Evolutionary conservation across 2,329 filamentous ascomycete species (phyloP), one percentile per base, ranked within the genome.

Genomic region (Cadophora malorum): DNA sequence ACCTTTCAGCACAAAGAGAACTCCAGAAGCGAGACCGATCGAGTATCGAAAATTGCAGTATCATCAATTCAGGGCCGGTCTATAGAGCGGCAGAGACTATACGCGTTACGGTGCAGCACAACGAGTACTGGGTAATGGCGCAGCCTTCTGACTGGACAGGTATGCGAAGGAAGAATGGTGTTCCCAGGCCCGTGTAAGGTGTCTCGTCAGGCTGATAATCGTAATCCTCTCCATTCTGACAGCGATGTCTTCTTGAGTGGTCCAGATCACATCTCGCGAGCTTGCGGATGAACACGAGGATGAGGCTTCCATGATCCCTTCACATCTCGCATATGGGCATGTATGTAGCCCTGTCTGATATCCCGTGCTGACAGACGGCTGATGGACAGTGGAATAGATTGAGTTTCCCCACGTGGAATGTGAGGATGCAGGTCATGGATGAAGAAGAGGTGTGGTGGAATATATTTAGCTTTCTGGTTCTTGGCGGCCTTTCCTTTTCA

Each of bases 291-390:
- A 45, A 38, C 9, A 25, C n/a, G 21, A 55, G 52, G 52, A 55
- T 19, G 52, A 59, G 53, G 55, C 55, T 58, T 58, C 31, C 31
- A 45, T 19, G 41, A 19, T 10, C 16, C 41, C 38, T 28, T 53
- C 23, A 21, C 9, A 38, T 58, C 33, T 58, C 31, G 55, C 56
- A 41, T 25, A 12, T 59, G 33, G 33, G 4, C 21, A 14, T 41
- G 21, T 19, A 25, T 19, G 35, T 45, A 12, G 10, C 35, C 38
- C 21, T 45, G 35, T 23, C 12, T 19, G n/a, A 59, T 41, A 41
- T 59, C 56, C 56, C 35, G 21, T 59, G 33, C 56, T 59, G 56
- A 59, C 33, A 59, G 33, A 59, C 21, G 21, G 56, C 56, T 59
- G 56, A 59, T 59, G 21, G n/a, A 25, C 21, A 28, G 56, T 2